Percentiles rank a stretch among this genome's conserved stretches.
phyloP scores from a whole-genome alignment of 1,139 yeast genomes.

The Ashbya aceris region DNA sequence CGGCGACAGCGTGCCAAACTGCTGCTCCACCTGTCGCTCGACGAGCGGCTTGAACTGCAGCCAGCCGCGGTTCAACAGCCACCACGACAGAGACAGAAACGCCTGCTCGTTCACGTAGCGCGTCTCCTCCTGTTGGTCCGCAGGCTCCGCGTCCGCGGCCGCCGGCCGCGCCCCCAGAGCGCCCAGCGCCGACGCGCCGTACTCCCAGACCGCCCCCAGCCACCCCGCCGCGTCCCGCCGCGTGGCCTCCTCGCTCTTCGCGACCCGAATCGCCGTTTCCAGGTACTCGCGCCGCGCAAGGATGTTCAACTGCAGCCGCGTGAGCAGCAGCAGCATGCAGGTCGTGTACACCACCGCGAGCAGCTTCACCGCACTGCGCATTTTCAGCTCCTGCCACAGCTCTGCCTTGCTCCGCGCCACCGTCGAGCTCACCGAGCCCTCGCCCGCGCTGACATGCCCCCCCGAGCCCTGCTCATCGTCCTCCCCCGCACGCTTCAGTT shows the following conservation, averaged over 20 bases:
- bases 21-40: constrained; percentile 47
- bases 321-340: constrained; percentile 61
- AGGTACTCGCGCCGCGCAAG: constrained; percentile 80
- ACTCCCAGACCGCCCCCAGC: neutral
- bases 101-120: constrained; percentile 55
- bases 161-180: neutral
- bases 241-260: constrained; percentile 32
- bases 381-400: constrained; percentile 77
- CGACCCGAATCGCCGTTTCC: constrained; percentile 65
- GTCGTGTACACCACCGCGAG: constrained; percentile 62
- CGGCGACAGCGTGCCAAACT: constrained; percentile 60
- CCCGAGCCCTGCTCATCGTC: neutral
- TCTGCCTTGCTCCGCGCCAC: constrained; percentile 49
- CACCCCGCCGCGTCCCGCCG: neutral
- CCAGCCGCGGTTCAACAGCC: constrained; percentile 89
- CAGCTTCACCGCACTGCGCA: constrained; percentile 64
- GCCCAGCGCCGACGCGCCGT: constrained; percentile 10
- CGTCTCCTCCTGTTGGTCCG: neutral
- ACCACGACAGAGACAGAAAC: constrained; percentile 84
- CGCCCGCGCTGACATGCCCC: constrained; percentile 5
- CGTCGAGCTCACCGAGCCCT: constrained; percentile 14
- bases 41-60: constrained; percentile 44
- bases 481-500: constrained; percentile 11
- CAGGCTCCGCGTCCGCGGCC: constrained; percentile 6
- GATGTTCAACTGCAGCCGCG: constrained; percentile 79